Conservation (phyloP, 2,329 filamentous ascomycete genomes). For the Fusarium pseudoanthophilum region DNA sequence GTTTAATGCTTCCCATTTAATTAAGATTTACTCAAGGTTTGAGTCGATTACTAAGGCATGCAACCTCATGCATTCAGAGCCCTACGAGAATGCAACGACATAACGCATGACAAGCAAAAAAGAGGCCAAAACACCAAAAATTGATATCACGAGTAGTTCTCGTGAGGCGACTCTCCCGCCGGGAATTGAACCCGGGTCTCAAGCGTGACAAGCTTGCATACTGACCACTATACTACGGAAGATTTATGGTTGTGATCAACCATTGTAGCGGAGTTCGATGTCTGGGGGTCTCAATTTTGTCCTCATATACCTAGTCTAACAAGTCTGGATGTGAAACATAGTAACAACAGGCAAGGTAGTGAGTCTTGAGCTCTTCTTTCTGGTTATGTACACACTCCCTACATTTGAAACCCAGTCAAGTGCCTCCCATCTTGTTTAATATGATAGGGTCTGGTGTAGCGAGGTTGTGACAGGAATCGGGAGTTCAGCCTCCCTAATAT, state of each 20-base stretch:
- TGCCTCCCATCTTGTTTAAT: no score
- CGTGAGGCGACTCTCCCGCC: slow-evolving; percentile 43
- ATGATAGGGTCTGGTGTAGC: no score
- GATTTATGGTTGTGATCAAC: background rate
- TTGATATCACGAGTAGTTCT: slow-evolving; percentile 1
- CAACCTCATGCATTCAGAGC: background rate
- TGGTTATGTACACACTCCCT: no score
- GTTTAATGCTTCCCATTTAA: background rate
- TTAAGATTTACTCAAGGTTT: background rate
- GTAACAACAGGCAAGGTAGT: no score
- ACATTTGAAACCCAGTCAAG: no score
- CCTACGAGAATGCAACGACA: background rate
- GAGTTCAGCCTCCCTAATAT: no score
- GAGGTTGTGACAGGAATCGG: no score
- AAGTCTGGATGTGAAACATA: no score
- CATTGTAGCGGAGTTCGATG: no score
- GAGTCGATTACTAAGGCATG: background rate
- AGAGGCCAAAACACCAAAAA: slow-evolving; percentile 26
- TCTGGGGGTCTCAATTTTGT: no score
- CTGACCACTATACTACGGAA: slow-evolving; percentile 45
- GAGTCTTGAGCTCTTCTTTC: no score
- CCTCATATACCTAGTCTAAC: no score
- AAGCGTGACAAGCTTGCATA: slow-evolving; percentile 48
- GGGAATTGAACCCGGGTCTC: slow-evolving; percentile 47
- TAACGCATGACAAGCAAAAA: background rate